Conservation (phyloP, 2,329 filamentous ascomycete species). For the Colletotrichum truncatum region DNA sequence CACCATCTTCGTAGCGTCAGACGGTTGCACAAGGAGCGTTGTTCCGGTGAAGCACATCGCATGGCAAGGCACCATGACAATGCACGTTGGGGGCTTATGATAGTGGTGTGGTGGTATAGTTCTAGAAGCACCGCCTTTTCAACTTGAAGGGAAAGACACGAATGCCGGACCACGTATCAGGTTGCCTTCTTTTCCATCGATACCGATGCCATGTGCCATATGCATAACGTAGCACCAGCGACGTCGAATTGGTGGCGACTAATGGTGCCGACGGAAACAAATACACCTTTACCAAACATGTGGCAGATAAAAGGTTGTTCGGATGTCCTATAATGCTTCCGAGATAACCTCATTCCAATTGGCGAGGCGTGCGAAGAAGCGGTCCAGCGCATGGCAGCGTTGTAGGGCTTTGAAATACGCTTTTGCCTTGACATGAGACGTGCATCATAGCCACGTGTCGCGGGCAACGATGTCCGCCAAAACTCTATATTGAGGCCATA, state of each 20-base stretch:
- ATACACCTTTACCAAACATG: neutral
- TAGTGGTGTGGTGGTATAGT: neutral
- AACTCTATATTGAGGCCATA: conserved; percentile 19
- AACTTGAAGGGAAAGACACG: neutral
- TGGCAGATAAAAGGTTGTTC: neutral
- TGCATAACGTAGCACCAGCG: neutral
- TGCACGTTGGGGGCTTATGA: neutral
- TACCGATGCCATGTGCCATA: neutral
- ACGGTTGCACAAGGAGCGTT: neutral
- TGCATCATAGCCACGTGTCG: conserved; percentile 23
- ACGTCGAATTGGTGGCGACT: neutral
- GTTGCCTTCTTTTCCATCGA: neutral
- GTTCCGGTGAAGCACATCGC: neutral
- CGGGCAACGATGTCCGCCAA: conserved; percentile 8
- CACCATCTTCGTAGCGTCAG: conserved; percentile 1
- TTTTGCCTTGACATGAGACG: conserved; percentile 24
- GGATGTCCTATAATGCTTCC: neutral
- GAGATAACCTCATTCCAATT: conserved; percentile 4
- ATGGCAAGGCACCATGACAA: neutral
- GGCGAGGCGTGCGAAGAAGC: neutral
- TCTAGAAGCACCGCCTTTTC: neutral
- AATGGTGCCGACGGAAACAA: neutral
- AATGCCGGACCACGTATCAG: conserved; percentile 1
- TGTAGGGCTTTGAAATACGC: conserved; percentile 16
- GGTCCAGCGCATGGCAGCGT: conserved; percentile 4